Evolutionary conservation across 768 basidiomycete species (phyloP).

Genomic region (Chalciporus pseudorubinellus): DNA sequence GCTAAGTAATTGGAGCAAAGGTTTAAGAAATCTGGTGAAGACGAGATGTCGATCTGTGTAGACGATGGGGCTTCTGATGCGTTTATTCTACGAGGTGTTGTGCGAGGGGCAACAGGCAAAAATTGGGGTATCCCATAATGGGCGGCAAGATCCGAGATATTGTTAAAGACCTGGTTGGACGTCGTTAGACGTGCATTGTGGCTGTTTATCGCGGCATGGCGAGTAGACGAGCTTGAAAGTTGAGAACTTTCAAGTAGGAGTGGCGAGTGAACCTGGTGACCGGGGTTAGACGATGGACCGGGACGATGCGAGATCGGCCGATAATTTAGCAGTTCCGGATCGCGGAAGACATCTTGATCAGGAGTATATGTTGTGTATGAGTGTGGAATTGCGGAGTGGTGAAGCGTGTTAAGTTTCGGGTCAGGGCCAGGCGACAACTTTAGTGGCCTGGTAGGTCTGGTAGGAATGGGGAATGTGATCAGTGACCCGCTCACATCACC

Average conservation of each 20-base stretch:
- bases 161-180: constrained; percentile 59
- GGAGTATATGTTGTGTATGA: constrained; percentile 33
- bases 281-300: constrained; percentile 38
- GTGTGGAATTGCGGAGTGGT: constrained; percentile 49
- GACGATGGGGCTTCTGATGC: constrained; percentile 34
- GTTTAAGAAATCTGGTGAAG: constrained; percentile 39
- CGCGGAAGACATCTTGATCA: constrained; percentile 45
- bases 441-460: constrained; percentile 53
- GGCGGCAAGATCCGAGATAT: constrained; percentile 65
- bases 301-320: constrained; percentile 39
- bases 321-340: constrained; percentile 43
- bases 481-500: constrained; percentile 46
- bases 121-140: constrained; percentile 79
- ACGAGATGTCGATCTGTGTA: constrained; percentile 20
- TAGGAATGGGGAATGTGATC: constrained; percentile 38
- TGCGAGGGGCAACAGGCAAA: constrained; percentile 66
- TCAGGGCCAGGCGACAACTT: constrained; percentile 46
- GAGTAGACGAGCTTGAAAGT: constrained; percentile 52
- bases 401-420: constrained; percentile 23
- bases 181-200: constrained; percentile 63
- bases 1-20: constrained; percentile 63
- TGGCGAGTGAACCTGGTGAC: constrained; percentile 39
- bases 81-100: constrained; percentile 44
- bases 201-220: constrained; percentile 60
- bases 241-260: constrained; percentile 46